Evolutionary conservation across 495 filamentous ascomycete genomes (phyloP).

Genomic region (Penicillium diatomitis): DNA sequence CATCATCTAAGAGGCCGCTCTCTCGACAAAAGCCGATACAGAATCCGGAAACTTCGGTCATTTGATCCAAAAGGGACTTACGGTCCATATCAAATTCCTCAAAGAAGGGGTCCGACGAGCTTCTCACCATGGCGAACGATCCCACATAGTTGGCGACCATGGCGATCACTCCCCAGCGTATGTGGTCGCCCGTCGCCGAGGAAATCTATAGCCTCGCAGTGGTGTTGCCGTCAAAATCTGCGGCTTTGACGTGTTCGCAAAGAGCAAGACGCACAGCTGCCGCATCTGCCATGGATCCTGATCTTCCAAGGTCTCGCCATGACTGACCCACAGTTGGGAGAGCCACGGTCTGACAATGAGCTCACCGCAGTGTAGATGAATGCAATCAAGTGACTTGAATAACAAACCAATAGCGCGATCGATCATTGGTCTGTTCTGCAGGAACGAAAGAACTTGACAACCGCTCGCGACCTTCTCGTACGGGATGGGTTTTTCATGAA

Average conservation of each 20-base stretch:
- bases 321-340: not conserved
- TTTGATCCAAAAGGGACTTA: not conserved
- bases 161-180: constrained; percentile 2
- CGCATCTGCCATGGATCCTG: not conserved
- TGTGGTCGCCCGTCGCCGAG: not conserved
- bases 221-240: not conserved
- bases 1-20: not conserved
- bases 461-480: not conserved
- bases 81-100: not conserved
- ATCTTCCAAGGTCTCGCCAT: not conserved
- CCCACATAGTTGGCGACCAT: constrained; percentile 1
- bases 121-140: not conserved
- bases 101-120: not conserved
- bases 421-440: not conserved
- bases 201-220: not conserved
- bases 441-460: not conserved
- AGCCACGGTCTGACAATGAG: not conserved
- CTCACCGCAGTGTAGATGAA: not conserved
- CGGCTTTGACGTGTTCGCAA: not conserved
- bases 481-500: not conserved
- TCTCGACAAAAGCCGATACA: constrained; percentile 1
- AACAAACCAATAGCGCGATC: constrained; percentile 1
- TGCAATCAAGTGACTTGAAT: constrained; percentile 1
- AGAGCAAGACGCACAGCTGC: not conserved
- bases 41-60: not conserved